Evolutionary conservation across 192 early-diverging fungal genomes (phyloP).

Genomic region (Gigaspora rosea): DNA sequence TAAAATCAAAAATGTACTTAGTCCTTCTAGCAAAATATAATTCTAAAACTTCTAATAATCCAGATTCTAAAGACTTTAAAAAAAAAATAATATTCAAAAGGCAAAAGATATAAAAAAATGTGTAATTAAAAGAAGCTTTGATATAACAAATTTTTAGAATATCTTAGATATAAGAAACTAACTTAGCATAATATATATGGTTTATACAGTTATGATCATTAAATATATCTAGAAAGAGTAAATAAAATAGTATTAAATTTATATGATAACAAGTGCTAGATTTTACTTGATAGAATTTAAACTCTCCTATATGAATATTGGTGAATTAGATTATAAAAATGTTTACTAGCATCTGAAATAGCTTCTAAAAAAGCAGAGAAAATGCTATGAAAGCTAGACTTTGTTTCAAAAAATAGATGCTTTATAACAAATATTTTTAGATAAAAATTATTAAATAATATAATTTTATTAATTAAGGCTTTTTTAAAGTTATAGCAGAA

Average conservation of each 20-base stretch:
- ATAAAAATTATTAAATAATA: background rate
- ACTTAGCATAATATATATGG: constrained; percentile 25
- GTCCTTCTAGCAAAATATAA: constrained; percentile 18
- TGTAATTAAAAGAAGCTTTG: constrained; percentile 26
- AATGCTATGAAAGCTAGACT: constrained; percentile 18
- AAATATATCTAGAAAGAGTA: too few species aligned
- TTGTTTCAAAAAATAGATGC: background rate
- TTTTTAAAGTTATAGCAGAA: background rate
- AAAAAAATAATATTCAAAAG: constrained; percentile 23
- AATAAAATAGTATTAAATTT: too few species aligned
- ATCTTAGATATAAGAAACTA: too few species aligned
- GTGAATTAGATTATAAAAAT: constrained; percentile 14
- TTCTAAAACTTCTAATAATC: constrained; percentile 12
- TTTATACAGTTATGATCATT: too few species aligned
- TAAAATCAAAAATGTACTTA: constrained; percentile 28
- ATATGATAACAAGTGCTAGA: too few species aligned
- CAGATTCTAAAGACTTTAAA: constrained; percentile 28
- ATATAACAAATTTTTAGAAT: constrained; percentile 23
- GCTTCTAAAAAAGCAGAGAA: constrained; percentile 14
- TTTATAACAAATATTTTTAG: too few species aligned
- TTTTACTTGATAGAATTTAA: too few species aligned
- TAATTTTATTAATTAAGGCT: constrained; percentile 9
- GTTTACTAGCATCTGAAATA: background rate
- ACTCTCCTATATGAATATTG: constrained; percentile 26
- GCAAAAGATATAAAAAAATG: constrained; percentile 26